phyloP scores from a whole-genome alignment of 352 stramenopile genomes.

The Phytopythium chamaehyphon region DNA sequence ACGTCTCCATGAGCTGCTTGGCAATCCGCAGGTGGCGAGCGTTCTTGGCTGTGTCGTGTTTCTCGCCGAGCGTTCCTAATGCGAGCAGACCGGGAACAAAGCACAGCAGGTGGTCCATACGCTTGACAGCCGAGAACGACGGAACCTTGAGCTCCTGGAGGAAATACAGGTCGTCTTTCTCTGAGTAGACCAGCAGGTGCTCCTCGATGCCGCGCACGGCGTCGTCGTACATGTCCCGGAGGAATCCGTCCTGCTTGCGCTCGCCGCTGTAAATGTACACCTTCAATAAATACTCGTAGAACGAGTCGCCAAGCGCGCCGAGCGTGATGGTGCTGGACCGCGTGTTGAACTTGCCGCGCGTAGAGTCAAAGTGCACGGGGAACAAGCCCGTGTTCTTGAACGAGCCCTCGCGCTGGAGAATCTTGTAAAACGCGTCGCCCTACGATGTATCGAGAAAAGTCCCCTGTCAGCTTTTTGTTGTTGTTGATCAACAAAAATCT shows the following conservation, averaged over 20 bases:
- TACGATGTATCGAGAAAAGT: too few species aligned
- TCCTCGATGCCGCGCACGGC: constrained; percentile 92
- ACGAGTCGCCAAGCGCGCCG: constrained; percentile 93
- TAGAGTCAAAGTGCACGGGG: constrained; percentile 72
- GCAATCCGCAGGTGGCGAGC: constrained; percentile 82
- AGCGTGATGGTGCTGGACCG: constrained; percentile 75
- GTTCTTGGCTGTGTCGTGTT: constrained; percentile 61
- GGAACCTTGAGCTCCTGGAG: constrained; percentile 59
- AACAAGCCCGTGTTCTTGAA: constrained; percentile 86
- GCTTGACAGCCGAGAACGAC: constrained; percentile 37
- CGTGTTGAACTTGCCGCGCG: constrained; percentile 23
- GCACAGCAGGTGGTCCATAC: constrained; percentile 97
- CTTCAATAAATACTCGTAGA: constrained; percentile 99
- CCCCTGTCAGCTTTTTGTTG: too few species aligned
- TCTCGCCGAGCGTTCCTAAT: constrained; percentile 82
- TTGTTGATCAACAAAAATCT: too few species aligned
- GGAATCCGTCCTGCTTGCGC: constrained; percentile 47
- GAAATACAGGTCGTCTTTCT: constrained; percentile 59
- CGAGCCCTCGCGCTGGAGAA: constrained; percentile 63
- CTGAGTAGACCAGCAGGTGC: constrained; percentile 80
- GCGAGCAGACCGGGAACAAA: constrained; percentile 94
- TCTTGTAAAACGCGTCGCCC: constrained; percentile 77
- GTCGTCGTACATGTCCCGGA: constrained; percentile 92
- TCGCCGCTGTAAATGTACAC: constrained; percentile 95
- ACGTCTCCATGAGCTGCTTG: constrained; percentile 89